Evolutionary conservation across 2,329 filamentous ascomycete genomes (phyloP).

Genomic region (Pseudogymnoascus sp.): DNA sequence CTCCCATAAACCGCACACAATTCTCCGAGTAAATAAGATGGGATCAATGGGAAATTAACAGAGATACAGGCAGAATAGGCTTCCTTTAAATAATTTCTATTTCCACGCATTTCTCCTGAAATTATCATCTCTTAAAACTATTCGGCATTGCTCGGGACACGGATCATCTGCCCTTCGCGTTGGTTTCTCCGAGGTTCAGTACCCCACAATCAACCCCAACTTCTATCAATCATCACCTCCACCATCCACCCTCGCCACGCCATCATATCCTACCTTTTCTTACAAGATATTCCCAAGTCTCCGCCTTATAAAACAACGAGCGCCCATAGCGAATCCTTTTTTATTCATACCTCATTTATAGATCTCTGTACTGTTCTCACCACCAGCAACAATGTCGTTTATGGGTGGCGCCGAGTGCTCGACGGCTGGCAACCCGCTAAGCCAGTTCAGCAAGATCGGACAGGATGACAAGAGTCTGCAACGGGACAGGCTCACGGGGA

Average conservation of each 20-base stretch:
- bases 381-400: slow-evolving; percentile 70
- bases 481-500: slow-evolving; percentile 75
- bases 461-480: slow-evolving; percentile 94
- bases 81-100: not conserved
- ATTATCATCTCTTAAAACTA: not conserved
- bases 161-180: slow-evolving; percentile 8
- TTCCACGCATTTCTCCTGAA: not conserved
- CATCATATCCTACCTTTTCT: not conserved
- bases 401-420: slow-evolving; percentile 94
- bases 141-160: slow-evolving; percentile 6
- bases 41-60: not conserved
- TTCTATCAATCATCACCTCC: not conserved
- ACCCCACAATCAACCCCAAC: slow-evolving; percentile 8
- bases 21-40: not conserved
- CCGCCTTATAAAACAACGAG: not conserved
- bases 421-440: slow-evolving; percentile 88
- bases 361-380: not conserved
- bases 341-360: slow-evolving; percentile 4
- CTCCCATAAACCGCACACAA: not conserved
- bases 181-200: slow-evolving; percentile 11
- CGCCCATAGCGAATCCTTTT: not conserved
- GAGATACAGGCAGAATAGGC: not conserved
- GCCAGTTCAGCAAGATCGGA: slow-evolving; percentile 95
- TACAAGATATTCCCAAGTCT: not conserved
- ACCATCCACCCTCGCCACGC: not conserved